Evolutionary conservation across 2,329 filamentous ascomycete genomes (phyloP), one percentile per base, ranked within the genome.

Genomic region (Colletotrichum sp.): DNA sequence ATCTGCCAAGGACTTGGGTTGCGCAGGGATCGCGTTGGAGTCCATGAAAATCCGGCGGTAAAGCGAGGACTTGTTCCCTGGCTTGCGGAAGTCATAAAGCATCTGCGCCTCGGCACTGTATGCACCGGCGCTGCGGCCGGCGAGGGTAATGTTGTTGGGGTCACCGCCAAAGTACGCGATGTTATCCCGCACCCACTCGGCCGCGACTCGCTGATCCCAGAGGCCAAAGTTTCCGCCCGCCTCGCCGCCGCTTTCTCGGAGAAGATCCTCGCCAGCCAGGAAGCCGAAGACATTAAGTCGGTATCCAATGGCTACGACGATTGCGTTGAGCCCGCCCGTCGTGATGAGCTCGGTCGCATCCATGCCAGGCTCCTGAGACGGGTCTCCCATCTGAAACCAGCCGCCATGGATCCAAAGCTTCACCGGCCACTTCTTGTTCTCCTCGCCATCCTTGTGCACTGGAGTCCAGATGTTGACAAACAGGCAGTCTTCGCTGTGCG

Each of bases 111-210:
- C 82, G 6, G 82, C 84, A 72, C 83, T 83, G 77, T 87, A 87
- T 0, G 86, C 85, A 5, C 87, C 86, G 3, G 87, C 87, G 69
- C 85, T 87, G 6, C 85, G 81, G 6, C 88, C 88, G 30, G 83
- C 83, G n/a, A 88, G 81, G 1, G 83, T 82, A 70, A 89, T 87
- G 10, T 81, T 80, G 10, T 75, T 59, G 4, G 83, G 78, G 71
- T 87, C 84, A 36, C 89, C 89, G 59, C 87, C 87, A 77, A 90
- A 90, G 3, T 77, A 78, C 12, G 79, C 81, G 59, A 89, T 86
- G 77, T 90, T 89, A 43, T 85, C 81, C 7, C 82, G 83, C 0
- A 89, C 78, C 89, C 88, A 90, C 78, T 89, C 86, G 0, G 90
- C 81, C 0, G 87, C 88, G 2, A 82, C 77, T 1, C 88, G 85